A percentile compares a stretch with the other conserved stretches of the same genome.
phyloP scores from a whole-genome alignment of 495 filamentous ascomycete genomes.

The Neurospora discreta region DNA sequence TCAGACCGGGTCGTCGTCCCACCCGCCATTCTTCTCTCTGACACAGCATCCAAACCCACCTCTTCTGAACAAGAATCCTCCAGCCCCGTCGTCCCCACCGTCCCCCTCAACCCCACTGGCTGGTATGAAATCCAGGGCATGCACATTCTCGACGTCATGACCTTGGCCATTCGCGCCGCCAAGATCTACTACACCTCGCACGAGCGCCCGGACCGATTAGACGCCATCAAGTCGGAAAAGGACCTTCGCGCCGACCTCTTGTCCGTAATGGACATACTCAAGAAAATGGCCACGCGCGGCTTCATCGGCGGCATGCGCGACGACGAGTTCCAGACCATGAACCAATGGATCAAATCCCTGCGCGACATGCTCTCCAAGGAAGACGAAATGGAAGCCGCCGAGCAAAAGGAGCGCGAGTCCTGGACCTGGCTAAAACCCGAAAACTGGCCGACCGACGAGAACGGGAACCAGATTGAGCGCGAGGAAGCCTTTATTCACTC shows the following conservation, averaged over 20 bases:
- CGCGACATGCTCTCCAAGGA: constrained; percentile 64
- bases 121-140: constrained; percentile 85
- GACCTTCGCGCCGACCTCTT: constrained; percentile 71
- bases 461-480: constrained; percentile 60
- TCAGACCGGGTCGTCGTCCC: constrained; percentile 19
- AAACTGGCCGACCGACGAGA: constrained; percentile 46
- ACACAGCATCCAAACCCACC: not conserved
- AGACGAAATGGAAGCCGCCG: constrained; percentile 60
- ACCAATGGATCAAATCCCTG: constrained; percentile 65
- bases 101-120: constrained; percentile 23
- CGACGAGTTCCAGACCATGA: constrained; percentile 62
- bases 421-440: constrained; percentile 69
- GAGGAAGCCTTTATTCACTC: constrained; percentile 73
- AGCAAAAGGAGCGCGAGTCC: constrained; percentile 55
- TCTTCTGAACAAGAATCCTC: not conserved
- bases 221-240: constrained; percentile 73
- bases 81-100: not conserved
- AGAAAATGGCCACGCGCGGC: constrained; percentile 76
- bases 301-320: constrained; percentile 73
- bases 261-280: constrained; percentile 76
- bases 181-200: constrained; percentile 92
- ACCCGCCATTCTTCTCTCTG: constrained; percentile 1
- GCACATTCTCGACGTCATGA: constrained; percentile 83
- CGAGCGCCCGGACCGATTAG: constrained; percentile 69
- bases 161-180: constrained; percentile 84